These are phyloP conservation scores for Catharanthus roseus DNA, from an alignment of 257 asterid species.

Conservation along the genomic window DNA sequence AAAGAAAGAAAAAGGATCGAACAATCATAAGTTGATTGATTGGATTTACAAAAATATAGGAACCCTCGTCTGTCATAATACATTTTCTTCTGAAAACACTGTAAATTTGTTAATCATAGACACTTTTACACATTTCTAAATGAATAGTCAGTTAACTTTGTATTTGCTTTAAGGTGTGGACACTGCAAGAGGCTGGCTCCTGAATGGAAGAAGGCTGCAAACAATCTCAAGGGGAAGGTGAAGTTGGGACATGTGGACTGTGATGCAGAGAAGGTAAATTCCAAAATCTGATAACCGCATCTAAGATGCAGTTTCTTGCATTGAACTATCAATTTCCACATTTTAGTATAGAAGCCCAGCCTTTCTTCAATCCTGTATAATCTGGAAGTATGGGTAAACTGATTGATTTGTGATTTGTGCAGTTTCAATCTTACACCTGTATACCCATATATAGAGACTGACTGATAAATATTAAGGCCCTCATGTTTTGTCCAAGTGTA, in stretches of 20 bases:
- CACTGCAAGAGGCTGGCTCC: constrained; percentile 99
- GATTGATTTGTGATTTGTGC: neutral
- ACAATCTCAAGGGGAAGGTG: constrained; percentile 81
- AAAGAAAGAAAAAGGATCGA: neutral
- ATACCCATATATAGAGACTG: neutral
- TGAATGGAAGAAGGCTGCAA: constrained; percentile 98
- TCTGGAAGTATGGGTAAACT: neutral
- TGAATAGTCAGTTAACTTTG: neutral
- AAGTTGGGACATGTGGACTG: constrained; percentile 97
- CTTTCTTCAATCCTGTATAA: no score
- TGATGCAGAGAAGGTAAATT: constrained; percentile 80
- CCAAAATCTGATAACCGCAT: neutral
- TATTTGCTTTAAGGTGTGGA: constrained; percentile 63
- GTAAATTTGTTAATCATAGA: no score
- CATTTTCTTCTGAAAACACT: neutral
- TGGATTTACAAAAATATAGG: no score
- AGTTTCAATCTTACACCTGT: neutral
- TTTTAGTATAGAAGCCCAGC: neutral
- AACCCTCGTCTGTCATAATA: neutral
- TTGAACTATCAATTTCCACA: neutral
- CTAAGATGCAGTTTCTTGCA: neutral
- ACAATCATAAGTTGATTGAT: neutral
- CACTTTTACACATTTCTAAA: neutral
- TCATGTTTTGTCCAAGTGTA: neutral
- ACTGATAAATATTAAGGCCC: neutral